Base-by-base conservation (phyloP, 2,329 filamentous ascomycete species). In the Botrytis hyacinthi region DNA sequence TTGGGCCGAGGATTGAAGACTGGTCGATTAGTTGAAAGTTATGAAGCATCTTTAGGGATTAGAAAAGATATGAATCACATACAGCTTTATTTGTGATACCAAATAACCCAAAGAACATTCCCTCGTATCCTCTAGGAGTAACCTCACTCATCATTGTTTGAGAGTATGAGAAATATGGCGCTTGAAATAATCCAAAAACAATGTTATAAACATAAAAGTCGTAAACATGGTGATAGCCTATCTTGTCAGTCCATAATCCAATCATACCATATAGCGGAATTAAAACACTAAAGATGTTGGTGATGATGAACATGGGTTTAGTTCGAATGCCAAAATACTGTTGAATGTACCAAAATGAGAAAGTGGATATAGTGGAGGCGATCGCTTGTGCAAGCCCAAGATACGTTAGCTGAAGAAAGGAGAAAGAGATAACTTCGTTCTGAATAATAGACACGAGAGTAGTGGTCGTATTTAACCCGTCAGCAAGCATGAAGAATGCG, bases 111-210 rank as follows among this genome's bases (percentile, higher is more conserved):
- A 84, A 84, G 74, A 84, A 84, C 82, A 84, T 84, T 32, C 84
- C 84, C 73, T 84, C 83, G 65, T 83, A 84, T 22, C 83, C 83
- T 22, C 79, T 78, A 3, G 83, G 83, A 76, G 83, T 84, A 22
- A 84, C 79, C 59, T 84, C 83, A 63, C 82, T 83, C 73, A 84
- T 83, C 83, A 84, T 84, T 2, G 82, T 84, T 79, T 84, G 83
- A 20, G 83, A 79, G 73, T 84, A 84, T 77, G 82, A 82, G 66
- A 83, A 84, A 71, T 84, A 83, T 8, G 83, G 82, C 1, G 83
- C 83, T 73, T 84, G 83, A 44, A 84, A 84, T 14, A 84, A 75
- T 0, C 82, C 83, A 62, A 84, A 84, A 1, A 84, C 73, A 46
- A 83, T 78, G 65, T 84, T 84, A 72, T 84, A 84, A 70, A 84